Evolutionary conservation across 306 rosid genomes (phyloP), one percentile per base, ranked within the genome.

Genomic region (Argentina anserina): DNA sequence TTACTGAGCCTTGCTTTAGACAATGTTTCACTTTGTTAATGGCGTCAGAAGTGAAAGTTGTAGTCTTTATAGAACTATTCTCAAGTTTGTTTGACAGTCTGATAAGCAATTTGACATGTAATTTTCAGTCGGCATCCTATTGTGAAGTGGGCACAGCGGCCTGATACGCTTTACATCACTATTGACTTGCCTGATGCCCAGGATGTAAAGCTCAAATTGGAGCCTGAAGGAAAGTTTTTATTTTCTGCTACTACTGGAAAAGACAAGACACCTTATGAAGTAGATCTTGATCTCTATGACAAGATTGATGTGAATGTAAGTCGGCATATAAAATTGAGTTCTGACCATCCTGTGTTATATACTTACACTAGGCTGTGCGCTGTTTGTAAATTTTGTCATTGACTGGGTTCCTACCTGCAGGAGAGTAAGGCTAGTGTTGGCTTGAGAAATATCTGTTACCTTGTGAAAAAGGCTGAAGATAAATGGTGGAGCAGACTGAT

Each of bases 121-220:
- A 37, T 33, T 58, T 78, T 37, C 72, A 90, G 97, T 80, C 89
- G 94, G 31, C 94, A 88, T 76, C 97, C 97, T 26, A 40, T 61
- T n/a, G 84, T 87, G 80, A 85, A 80, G 76, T 90, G 97, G 94
- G 97, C 94, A 52, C 92, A 90, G 80, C 85, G 92, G 70, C 71
- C 82, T 42, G 92, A 88, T 53, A 80, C 73, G 33, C 58, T 88
- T 29, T 82, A 70, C 81, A 69, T 90, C 62, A 90, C 94, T 67
- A 61, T 90, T 49, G 89, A 85, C 60, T 65, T 85, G 59, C 90
- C 94, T 18, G 94, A 90, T 83, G 87, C 92, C 29, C 84, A 83
- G 71, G 85, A 88, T 77, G 89, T 87, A 77, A 90, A 88, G 75
- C 82, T 88, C 68, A 73, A 75, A 62, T 78, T 90, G 55, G 89